phyloP scores from a whole-genome alignment of 2,329 filamentous ascomycete genomes.

The Chrysosporium queenslandicum region DNA sequence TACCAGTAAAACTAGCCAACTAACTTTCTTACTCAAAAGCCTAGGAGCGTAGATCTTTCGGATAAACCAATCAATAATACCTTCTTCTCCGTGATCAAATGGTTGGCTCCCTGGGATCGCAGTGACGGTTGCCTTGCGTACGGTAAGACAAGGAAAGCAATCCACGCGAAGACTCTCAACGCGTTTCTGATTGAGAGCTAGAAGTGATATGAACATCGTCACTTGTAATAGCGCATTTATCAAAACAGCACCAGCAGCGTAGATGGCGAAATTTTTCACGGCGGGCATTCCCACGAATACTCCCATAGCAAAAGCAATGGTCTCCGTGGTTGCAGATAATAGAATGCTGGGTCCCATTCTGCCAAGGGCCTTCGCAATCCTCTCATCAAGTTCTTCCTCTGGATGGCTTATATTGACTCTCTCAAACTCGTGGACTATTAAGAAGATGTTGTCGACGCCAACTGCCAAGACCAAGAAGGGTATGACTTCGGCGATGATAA shows the following conservation, averaged over 20 bases:
- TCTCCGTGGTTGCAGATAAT: constrained; percentile 89
- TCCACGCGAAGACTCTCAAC: constrained; percentile 84
- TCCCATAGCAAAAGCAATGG: constrained; percentile 81
- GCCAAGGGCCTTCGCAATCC: constrained; percentile 78
- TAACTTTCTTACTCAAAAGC: constrained; percentile 69
- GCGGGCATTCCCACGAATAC: constrained; percentile 96
- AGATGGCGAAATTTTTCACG: constrained; percentile 92
- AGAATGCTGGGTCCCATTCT: constrained; percentile 95
- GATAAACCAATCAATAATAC: constrained; percentile 74
- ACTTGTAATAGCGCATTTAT: constrained; percentile 96
- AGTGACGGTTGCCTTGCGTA: constrained; percentile 62
- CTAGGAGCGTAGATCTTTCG: constrained; percentile 77
- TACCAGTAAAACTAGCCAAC: constrained; percentile 62
- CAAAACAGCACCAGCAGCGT: constrained; percentile 89
- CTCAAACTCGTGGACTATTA: constrained; percentile 97
- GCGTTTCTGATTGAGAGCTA: constrained; percentile 81
- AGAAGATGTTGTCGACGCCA: constrained; percentile 96
- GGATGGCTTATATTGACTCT: constrained; percentile 86
- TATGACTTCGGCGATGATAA: constrained; percentile 98
- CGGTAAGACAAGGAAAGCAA: constrained; percentile 78
- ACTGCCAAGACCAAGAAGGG: constrained; percentile 94
- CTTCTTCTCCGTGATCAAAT: constrained; percentile 73
- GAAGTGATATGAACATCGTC: constrained; percentile 89
- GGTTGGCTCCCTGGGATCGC: constrained; percentile 54
- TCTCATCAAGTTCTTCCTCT: constrained; percentile 74